phyloP scores from a whole-genome alignment of 345 rosid species.

The Dimocarpus longan region DNA sequence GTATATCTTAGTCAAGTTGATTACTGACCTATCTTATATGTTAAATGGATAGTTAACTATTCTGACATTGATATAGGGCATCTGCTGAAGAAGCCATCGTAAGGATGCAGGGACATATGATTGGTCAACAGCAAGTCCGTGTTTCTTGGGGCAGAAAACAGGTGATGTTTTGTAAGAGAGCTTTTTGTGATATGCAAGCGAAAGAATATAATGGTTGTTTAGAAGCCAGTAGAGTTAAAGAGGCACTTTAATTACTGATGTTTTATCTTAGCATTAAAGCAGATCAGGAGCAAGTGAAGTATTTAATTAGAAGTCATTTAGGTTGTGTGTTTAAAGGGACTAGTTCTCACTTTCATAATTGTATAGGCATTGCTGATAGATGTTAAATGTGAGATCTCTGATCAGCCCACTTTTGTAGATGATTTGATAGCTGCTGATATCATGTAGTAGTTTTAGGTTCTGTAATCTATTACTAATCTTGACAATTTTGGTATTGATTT shows the following conservation, averaged over 20 bases:
- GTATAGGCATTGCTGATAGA: not conserved
- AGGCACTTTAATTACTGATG: not conserved
- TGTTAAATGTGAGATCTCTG: not conserved
- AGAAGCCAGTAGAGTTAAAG: slow-evolving; percentile 11
- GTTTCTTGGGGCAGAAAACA: slow-evolving; percentile 88
- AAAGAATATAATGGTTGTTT: not conserved
- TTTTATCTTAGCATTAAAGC: not conserved
- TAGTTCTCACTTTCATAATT: not conserved
- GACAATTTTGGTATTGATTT: slow-evolving; percentile 28
- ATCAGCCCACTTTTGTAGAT: not conserved
- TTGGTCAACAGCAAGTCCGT: slow-evolving; percentile 88
- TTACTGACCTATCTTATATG: slow-evolving; percentile 12
- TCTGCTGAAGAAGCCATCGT: slow-evolving; percentile 93
- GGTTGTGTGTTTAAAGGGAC: not conserved
- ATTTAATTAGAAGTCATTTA: not conserved
- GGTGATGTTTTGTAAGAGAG: slow-evolving; percentile 40
- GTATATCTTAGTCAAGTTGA: not conserved
- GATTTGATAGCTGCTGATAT: not conserved
- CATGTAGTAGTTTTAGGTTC: not conserved
- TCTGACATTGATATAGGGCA: slow-evolving; percentile 41
- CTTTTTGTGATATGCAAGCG: not conserved
- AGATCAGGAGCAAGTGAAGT: not conserved
- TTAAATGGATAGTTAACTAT: slow-evolving; percentile 3
- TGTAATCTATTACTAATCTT: slow-evolving; percentile 7
- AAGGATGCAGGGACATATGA: slow-evolving; percentile 86